Base-by-base conservation (phyloP, 2,329 filamentous ascomycete genomes). In the Pyrenophora graminea region DNA sequence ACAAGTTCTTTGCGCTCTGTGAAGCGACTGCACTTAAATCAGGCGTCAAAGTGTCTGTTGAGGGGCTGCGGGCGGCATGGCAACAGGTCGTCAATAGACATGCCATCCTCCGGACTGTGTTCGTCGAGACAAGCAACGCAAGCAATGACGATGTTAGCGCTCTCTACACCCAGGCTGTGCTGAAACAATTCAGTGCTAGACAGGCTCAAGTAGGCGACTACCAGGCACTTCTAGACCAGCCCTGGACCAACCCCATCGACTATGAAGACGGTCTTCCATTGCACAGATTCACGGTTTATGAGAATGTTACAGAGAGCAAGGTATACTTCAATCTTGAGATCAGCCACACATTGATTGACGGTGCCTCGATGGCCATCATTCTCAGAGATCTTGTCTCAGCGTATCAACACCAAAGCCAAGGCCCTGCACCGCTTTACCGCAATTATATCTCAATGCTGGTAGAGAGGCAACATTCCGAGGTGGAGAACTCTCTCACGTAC, bases 261-360 rank as follows among this genome's bases (percentile, higher is more conserved):
- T 53, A 45, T 41, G 15, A 39, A 21, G 17, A 49, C 9, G 48
- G 27, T n/a, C 31, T 66, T 39, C 73, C 77, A 3, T 69, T 75
- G n/a, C 73, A 79, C 53, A 71, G 71, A 7, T 71, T 78, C 37
- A 73, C 68, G 1, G 64, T 77, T 23, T 77, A 74, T 39, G 63
- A 72, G 56, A 74, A 70, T 17, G 51, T 52, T 1, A 54, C 49
- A 8, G 61, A 65, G 12, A 27, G 39, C 4, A 63, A 62, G 37
- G 40, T 78, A 0, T 74, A 75, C 41, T 76, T 73, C 45, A 72
- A 74, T 19, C 62, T 80, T 17, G 77, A 80, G 40, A 63, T 80
- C 8, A 79, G 73, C 52, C 78, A 80, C 51, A 74, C 74, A 15
- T 71, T 77, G 13, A 77, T 77, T 67, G 79, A 81, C 62, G 79